Base-by-base conservation (phyloP, 2,329 filamentous ascomycete species). In the Ceratocystis eucalypticola region DNA sequence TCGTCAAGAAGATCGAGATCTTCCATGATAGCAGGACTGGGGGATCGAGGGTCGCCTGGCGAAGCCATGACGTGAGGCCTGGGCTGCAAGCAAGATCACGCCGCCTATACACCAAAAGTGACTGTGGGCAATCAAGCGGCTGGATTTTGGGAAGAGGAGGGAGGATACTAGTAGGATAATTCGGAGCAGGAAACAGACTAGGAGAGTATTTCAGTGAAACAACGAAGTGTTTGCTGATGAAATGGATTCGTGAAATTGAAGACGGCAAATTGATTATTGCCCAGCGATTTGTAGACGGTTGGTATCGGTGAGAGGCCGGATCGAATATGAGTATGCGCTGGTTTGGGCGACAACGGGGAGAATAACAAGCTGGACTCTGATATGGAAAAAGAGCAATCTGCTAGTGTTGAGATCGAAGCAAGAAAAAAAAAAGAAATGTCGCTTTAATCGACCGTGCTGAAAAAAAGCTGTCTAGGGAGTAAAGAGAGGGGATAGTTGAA, bases 1-100 rank as follows among this genome's bases (percentile, higher is more conserved):
- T 64, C 48, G 59, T 55, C 33, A 8, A 68, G 63, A 44, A 68
- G 41, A 41, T 65, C 66, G 28, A 63, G 46, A 25, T 68, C 66
- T 55, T 63, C 66, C 66, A 68, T 65, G 53, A 68, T 68, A 55
- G 62, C 46, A 50, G 66, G 66, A 55, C 66, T 68, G 22, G 66
- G 59, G 59, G 64, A 65, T 33, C 61, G 66, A 28, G 64, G 64
- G 44, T 20, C 63, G 59, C 62, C 57, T 66, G 66, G 64, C 45
- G 63, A 65, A 45, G 63, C 66, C 66, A 68, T 68, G 66, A 57
- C 66, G 66, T 59, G 64, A 48, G 28, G 37, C 17, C 37, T 17
- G 25, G 48, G n/a, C 45, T 25, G 8, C 53, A 41, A 41, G 48
- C 30, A 41, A 62, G 37, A 66, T 61, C 53, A 61, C 62, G 53